Base-by-base conservation (phyloP, 345 rosid genomes). In the Bruguiera gymnorhiza region DNA sequence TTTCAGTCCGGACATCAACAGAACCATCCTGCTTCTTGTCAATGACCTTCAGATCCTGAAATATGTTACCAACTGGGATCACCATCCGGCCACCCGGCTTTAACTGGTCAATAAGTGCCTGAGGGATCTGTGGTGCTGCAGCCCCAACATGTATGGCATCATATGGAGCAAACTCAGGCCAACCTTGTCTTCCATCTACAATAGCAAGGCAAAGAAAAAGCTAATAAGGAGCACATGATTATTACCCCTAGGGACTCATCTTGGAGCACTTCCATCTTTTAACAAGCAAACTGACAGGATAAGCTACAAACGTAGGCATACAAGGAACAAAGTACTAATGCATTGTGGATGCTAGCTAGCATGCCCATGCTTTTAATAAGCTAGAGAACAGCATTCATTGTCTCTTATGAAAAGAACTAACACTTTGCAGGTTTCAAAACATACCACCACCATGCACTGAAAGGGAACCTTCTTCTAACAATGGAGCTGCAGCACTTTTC, bases 131-230 rank as follows among this genome's bases (percentile, higher is more conserved):
- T 2, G 88, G 73, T 48, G 99, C 98, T 1, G 99, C 99, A 21
- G 99, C 99, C 34, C 99, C 99, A 15, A 96, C 99, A 63, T 96
- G 98, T 62, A 92, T 90, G 0, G 97, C 98, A 79, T 96, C 97
- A 67, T 96, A 96, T 0, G 89, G 95, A 19, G 96, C 94, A 79
- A 76, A 85, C 83, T 86, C 96, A 29, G 85, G 70, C 96, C 96
- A 89, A 21, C 99, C 99, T 80, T 82, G 67, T 65, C 99, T 89
- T 71, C 99, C 99, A 83, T 96, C 99, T 96, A 63, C 51, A 72
- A 70, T 20, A 19, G 69, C 11, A 26, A 52, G 43, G 18, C 16
- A 43, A 43, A 66, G 13, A 15, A 57, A 4, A 21, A 20, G 16
- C 52, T 37, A 59, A 15, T 20, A 23, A 19, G 52, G 60, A 72